Conservation (phyloP, 768 basidiomycete genomes). For the Leccinum subtestaceum region DNA sequence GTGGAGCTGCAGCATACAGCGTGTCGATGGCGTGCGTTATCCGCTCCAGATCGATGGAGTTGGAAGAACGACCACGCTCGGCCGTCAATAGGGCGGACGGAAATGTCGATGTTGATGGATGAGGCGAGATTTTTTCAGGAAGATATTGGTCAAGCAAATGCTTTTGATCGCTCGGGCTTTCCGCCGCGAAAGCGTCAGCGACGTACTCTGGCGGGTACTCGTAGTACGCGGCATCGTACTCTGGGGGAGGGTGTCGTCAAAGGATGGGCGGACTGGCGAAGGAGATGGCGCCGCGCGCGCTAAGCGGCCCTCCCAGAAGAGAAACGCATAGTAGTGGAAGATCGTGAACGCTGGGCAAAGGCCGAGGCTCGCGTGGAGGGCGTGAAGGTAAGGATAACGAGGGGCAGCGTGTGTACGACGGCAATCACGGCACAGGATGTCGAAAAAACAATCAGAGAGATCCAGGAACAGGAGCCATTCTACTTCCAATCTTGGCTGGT, state of each 20-base stretch:
- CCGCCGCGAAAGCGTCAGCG: constrained; percentile 11
- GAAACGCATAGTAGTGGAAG: no score
- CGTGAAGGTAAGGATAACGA: no score
- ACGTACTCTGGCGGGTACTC: constrained; percentile 30
- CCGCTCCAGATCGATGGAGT: constrained; percentile 79
- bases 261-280: constrained; percentile 21
- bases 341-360: no score
- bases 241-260: constrained; percentile 44
- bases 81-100: neutral
- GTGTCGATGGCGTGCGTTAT: constrained; percentile 89
- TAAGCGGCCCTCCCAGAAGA: neutral
- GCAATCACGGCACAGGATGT: no score
- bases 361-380: no score
- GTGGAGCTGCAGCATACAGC: constrained; percentile 81
- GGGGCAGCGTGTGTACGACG: no score
- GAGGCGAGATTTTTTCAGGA: constrained; percentile 19
- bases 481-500: constrained; percentile 59
- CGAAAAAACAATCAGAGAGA: constrained; percentile 18
- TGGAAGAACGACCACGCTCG: constrained; percentile 4
- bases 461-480: constrained; percentile 51
- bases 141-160: constrained; percentile 13
- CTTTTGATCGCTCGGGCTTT: constrained; percentile 11
- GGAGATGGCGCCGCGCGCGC: constrained; percentile 43
- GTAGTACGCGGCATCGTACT: constrained; percentile 43
- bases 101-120: neutral